Percentiles rank a stretch among this genome's conserved stretches.
Conservation (phyloP, 2,329 filamentous ascomycete genomes). For the Metarhizium anisopliae region DNA sequence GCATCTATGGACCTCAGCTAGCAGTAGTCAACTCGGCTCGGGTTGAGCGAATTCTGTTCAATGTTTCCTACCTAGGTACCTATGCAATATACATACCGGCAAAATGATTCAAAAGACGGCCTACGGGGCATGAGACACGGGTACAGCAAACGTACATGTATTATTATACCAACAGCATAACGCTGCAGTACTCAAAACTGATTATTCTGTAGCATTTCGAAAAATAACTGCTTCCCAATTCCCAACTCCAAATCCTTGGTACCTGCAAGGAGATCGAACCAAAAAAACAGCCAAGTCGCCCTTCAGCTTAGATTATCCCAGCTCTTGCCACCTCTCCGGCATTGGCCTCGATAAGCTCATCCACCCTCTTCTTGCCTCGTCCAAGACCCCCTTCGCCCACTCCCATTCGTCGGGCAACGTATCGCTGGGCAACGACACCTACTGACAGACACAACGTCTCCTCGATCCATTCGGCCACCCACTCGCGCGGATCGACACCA, state of each 20-base stretch:
- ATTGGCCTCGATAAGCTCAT: conserved; percentile 46
- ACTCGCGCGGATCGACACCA: conserved; percentile 85
- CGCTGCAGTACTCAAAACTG: neutral
- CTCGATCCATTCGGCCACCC: conserved; percentile 96
- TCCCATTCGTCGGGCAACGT: conserved; percentile 91
- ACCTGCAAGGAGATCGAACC: neutral
- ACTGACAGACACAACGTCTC: conserved; percentile 70
- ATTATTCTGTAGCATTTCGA: neutral
- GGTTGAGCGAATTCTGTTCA: too few relatives aligned
- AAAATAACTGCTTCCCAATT: neutral
- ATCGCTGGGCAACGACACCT: conserved; percentile 85
- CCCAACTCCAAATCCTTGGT: conserved; percentile 4
- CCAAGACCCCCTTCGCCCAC: conserved; percentile 71
- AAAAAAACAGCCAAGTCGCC: neutral
- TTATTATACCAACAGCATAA: neutral
- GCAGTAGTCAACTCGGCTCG: too few relatives aligned
- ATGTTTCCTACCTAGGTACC: too few relatives aligned
- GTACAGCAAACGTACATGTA: neutral
- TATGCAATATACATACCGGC: too few relatives aligned
- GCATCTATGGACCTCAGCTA: too few relatives aligned
- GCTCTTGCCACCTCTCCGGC: conserved; percentile 52
- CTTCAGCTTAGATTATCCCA: conserved; percentile 36
- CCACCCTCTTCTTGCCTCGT: conserved; percentile 51
- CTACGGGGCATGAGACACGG: neutral
- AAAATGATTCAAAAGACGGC: neutral